These are phyloP conservation scores for Pseudogymnoascus sp. DNA, from an alignment of 2,329 filamentous ascomycete genomes.

Conservation along the genomic window DNA sequence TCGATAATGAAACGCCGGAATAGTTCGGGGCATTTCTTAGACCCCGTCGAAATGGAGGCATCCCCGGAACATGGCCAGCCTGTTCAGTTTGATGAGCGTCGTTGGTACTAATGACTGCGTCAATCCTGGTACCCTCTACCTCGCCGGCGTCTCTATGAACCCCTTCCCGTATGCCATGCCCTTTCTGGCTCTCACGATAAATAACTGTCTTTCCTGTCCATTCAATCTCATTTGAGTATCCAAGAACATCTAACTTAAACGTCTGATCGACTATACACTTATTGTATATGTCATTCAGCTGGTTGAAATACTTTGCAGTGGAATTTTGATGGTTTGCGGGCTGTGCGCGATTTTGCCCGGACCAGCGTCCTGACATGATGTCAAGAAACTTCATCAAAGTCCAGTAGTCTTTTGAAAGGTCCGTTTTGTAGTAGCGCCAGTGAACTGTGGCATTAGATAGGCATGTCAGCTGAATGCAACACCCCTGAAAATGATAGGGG, in stretches of 20 bases:
- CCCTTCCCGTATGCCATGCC: not conserved
- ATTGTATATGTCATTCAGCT: constrained; percentile 13
- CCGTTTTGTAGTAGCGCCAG: constrained; percentile 20
- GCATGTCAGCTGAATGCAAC: not conserved
- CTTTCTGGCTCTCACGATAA: not conserved
- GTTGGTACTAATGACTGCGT: not conserved
- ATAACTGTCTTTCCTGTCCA: not conserved
- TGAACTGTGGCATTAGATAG: constrained; percentile 14
- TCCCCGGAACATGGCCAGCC: not conserved
- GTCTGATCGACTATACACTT: constrained; percentile 11
- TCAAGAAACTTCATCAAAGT: constrained; percentile 20
- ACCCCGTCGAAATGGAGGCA: not conserved
- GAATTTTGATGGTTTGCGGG: constrained; percentile 13
- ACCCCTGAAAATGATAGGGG: not conserved
- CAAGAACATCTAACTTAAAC: constrained; percentile 13
- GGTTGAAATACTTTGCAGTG: constrained; percentile 16
- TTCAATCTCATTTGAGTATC: constrained; percentile 12
- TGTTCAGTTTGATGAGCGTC: not conserved
- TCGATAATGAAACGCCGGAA: not conserved
- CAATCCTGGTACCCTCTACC: not conserved
- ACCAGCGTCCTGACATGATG: constrained; percentile 21
- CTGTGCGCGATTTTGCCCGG: constrained; percentile 9
- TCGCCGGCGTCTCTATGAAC: not conserved
- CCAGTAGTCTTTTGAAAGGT: constrained; percentile 20
- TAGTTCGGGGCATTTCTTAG: not conserved